phyloP scores from a whole-genome alignment of 2,329 filamentous ascomycete species.

The Chaetomium strumarium region DNA sequence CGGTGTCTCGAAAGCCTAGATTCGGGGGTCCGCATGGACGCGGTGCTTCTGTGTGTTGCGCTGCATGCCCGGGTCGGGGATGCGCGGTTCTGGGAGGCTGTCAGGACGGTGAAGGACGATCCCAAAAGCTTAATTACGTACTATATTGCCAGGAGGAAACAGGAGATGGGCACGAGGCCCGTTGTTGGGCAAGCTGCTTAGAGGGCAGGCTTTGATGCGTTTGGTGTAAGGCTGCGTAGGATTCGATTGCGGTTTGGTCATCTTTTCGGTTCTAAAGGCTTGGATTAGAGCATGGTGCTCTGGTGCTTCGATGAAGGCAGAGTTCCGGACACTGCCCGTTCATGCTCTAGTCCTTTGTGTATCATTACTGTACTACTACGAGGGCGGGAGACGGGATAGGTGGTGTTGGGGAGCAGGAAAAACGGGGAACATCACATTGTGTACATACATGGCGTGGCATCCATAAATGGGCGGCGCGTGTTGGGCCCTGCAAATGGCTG shows the following conservation, averaged over 20 bases:
- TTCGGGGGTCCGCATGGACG: constrained; percentile 63
- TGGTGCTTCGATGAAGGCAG: too few relatives aligned
- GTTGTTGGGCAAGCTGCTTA: background rate
- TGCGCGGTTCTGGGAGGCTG: constrained; percentile 58
- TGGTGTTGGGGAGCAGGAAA: too few relatives aligned
- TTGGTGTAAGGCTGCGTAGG: background rate
- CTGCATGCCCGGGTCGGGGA: constrained; percentile 60
- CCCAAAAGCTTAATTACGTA: constrained; percentile 74
- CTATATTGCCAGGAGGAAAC: constrained; percentile 67
- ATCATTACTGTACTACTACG: too few relatives aligned
- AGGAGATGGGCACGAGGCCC: constrained; percentile 36
- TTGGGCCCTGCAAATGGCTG: too few relatives aligned
- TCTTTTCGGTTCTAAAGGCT: background rate
- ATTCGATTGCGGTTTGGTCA: background rate
- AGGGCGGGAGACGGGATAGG: too few relatives aligned
- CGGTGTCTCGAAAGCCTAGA: constrained; percentile 55
- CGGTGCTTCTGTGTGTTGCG: constrained; percentile 72
- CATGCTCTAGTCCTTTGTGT: too few relatives aligned
- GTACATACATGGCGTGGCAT: too few relatives aligned
- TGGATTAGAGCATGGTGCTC: too few relatives aligned
- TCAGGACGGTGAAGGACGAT: constrained; percentile 62
- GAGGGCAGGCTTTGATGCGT: background rate
- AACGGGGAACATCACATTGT: too few relatives aligned
- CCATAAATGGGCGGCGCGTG: too few relatives aligned
- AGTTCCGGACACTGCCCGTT: too few relatives aligned